phyloP scores from a whole-genome alignment of 768 basidiomycete genomes.

The Trametes coccinea region DNA sequence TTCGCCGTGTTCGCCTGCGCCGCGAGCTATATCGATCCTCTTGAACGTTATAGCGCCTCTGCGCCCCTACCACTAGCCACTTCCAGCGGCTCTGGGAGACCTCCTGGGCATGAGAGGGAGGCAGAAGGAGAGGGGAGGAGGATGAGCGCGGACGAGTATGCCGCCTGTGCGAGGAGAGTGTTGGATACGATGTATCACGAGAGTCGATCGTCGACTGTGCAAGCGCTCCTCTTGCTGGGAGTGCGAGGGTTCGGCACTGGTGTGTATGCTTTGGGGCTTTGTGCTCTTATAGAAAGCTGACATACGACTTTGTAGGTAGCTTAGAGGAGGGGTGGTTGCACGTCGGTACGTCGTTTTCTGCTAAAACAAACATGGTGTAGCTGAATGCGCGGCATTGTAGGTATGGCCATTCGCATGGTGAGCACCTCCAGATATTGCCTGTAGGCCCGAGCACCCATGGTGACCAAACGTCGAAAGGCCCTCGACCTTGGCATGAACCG shows the following conservation, averaged over 20 bases:
- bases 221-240: constrained; percentile 78
- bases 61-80: background rate
- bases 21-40: constrained; percentile 58
- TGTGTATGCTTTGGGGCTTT: constrained; percentile 25
- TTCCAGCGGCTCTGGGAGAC: too few relatives aligned
- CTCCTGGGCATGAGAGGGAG: constrained; percentile 47
- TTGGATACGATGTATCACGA: constrained; percentile 58
- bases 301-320: constrained; percentile 34
- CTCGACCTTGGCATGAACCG: constrained; percentile 81
- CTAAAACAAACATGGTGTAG: background rate
- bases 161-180: constrained; percentile 59
- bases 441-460: too few relatives aligned
- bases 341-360: constrained; percentile 44
- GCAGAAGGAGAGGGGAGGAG: constrained; percentile 53
- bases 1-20: constrained; percentile 81
- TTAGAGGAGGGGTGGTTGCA: constrained; percentile 90
- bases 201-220: constrained; percentile 73
- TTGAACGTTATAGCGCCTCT: constrained; percentile 11
- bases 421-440: constrained; percentile 8
- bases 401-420: constrained; percentile 76
- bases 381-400: background rate
- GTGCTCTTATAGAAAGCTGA: background rate
- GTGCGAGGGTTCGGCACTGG: constrained; percentile 87
- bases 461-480: constrained; percentile 45
- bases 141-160: constrained; percentile 66